phyloP scores from a whole-genome alignment of 2,329 filamentous ascomycete genomes.

The Ploettnerulaceae sp. region DNA sequence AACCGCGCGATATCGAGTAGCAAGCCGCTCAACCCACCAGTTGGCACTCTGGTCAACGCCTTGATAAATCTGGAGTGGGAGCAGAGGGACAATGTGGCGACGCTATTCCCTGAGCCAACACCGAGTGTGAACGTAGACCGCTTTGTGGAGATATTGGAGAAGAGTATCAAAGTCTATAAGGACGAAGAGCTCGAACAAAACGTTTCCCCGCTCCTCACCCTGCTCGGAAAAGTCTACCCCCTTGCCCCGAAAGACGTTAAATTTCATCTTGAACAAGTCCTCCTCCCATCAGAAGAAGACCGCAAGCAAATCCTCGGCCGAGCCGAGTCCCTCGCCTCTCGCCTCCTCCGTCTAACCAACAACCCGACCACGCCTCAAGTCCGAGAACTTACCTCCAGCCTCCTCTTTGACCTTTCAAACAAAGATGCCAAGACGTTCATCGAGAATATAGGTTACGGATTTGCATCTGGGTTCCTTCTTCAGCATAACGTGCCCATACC shows the following conservation, averaged over 20 bases:
- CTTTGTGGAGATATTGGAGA: slow-evolving; percentile 65
- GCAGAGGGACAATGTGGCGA: slow-evolving; percentile 40
- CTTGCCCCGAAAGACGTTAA: slow-evolving; percentile 59
- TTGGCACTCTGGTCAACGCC: slow-evolving; percentile 71
- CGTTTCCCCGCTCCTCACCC: slow-evolving; percentile 68
- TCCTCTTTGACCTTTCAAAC: slow-evolving; percentile 84
- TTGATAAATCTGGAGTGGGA: slow-evolving; percentile 73
- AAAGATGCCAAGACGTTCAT: slow-evolving; percentile 77
- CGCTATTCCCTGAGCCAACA: slow-evolving; percentile 62
- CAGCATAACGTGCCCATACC: slow-evolving; percentile 78
- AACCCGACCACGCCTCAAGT: slow-evolving; percentile 67
- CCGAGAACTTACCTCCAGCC: slow-evolving; percentile 66
- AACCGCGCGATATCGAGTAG: slow-evolving; percentile 50
- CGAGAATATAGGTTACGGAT: slow-evolving; percentile 90
- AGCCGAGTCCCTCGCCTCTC: slow-evolving; percentile 67
- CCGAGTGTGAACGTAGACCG: slow-evolving; percentile 56
- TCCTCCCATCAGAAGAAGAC: slow-evolving; percentile 76
- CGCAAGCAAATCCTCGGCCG: slow-evolving; percentile 72
- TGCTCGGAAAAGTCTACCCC: slow-evolving; percentile 67
- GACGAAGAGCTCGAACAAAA: slow-evolving; percentile 68
- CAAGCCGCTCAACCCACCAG: slow-evolving; percentile 68
- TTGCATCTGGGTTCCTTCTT: slow-evolving; percentile 84
- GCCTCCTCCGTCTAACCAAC: slow-evolving; percentile 71
- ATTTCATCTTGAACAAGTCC: slow-evolving; percentile 54
- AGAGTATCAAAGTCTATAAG: slow-evolving; percentile 57